Base-by-base conservation (phyloP, 768 basidiomycete species). In the Favolaschia claudopus region DNA sequence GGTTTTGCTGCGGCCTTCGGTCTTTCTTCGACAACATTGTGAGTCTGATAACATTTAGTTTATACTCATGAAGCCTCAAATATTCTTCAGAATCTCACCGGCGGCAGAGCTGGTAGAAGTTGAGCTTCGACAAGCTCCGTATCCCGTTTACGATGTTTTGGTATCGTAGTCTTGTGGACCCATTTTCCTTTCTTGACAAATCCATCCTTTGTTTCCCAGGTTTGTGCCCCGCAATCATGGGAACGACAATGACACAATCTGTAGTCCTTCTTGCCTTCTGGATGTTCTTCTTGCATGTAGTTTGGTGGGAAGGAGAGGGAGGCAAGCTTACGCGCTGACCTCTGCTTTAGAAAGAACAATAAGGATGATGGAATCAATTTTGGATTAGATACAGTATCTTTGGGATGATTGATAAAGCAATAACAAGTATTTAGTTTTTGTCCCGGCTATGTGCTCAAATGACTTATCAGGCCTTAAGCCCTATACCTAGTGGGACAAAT, bases 241-340 rank as follows among this genome's bases (percentile, higher is more conserved):
- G 51, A 53, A 25, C 51, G 51, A 33, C 51, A 53, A 27, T 43
- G 33, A 15, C 52, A 54, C 42, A 54, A 27, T 8, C 27, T 1
- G 29, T 54, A 45, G 24, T 44, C 22, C 12, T 29, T 15, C 25
- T 44, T 54, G 4, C 52, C 52, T 27, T 44, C 32, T 19, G 52
- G 52, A 45, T 54, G 42, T 44, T 12, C 19, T 13, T 54, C 52
- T n/a, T n/a, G n/a, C n/a, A n/a, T n/a, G n/a, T n/a, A n/a, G n/a
- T n/a, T n/a, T n/a, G n/a, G n/a, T n/a, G n/a, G n/a, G n/a, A n/a
- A n/a, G n/a, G n/a, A n/a, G n/a, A n/a, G n/a, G n/a, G n/a, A n/a
- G n/a, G n/a, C n/a, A n/a, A n/a, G n/a, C n/a, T n/a, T n/a, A n/a
- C n/a, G n/a, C n/a, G n/a, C n/a, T n/a, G n/a, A n/a, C n/a, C n/a